These are phyloP conservation scores for Chimonanthus praecox DNA, from an alignment of 164 flowering plant genomes.

Conservation along the genomic window DNA sequence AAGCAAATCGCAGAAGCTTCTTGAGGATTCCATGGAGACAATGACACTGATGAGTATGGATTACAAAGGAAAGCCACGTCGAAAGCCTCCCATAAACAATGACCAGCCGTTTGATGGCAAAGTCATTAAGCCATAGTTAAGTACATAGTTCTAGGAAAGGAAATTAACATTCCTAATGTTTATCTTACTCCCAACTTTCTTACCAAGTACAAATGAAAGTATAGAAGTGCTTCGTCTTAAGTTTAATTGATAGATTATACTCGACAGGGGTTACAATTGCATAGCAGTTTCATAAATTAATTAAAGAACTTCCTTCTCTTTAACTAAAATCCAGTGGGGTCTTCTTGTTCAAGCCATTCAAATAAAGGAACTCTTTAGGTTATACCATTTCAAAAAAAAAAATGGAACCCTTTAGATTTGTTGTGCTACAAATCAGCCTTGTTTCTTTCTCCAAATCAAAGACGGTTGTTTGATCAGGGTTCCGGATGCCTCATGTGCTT, in stretches of 20 bases:
- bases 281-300: background rate
- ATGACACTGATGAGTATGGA: constrained; percentile 7
- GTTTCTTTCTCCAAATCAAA: too few species aligned
- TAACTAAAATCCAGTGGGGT: background rate
- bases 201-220: background rate
- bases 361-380: too few species aligned
- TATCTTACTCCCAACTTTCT: background rate
- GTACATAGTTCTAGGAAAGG: background rate
- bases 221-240: background rate
- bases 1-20: constrained; percentile 6
- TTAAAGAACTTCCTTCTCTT: too few species aligned
- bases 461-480: too few species aligned
- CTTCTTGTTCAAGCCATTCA: background rate
- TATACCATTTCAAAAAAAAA: background rate
- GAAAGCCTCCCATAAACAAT: constrained; percentile 23
- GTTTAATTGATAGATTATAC: background rate
- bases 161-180: background rate
- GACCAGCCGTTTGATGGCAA: background rate
- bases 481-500: too few species aligned
- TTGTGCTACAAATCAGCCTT: background rate
- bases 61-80: constrained; percentile 37
- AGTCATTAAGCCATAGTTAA: background rate
- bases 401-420: background rate
- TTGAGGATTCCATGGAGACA: background rate
- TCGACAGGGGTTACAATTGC: background rate